Evolutionary conservation across 2,329 filamentous ascomycete species (phyloP).

Genomic region (Fusarium austroafricanum): DNA sequence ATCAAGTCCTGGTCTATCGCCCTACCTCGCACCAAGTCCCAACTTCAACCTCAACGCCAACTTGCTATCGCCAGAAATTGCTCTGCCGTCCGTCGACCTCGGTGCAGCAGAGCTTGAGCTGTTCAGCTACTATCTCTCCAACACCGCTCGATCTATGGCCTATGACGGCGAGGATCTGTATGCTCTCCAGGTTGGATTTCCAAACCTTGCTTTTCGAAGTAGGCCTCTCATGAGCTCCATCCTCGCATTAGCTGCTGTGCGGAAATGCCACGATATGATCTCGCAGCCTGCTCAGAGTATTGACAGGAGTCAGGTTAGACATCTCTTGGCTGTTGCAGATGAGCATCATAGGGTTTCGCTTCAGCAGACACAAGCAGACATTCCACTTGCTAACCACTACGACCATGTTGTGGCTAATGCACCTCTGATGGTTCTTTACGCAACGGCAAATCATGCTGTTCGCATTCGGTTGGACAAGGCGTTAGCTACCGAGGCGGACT

Average conservation of each 20-base stretch:
- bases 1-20: background rate
- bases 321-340: conserved; percentile 49
- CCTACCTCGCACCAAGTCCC: conserved; percentile 8
- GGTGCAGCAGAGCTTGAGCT: conserved; percentile 51
- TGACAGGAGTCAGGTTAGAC: conserved; percentile 11
- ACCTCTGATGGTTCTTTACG: conserved; percentile 57
- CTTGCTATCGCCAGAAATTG: background rate
- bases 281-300: background rate
- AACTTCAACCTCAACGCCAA: background rate
- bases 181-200: conserved; percentile 56
- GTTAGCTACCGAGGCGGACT: conserved; percentile 19
- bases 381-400: conserved; percentile 48
- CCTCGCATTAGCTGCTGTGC: conserved; percentile 55
- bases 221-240: conserved; percentile 56
- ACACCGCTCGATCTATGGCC: conserved; percentile 53
- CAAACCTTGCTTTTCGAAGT: conserved; percentile 55
- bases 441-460: conserved; percentile 52
- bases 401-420: conserved; percentile 46
- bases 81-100: conserved; percentile 13
- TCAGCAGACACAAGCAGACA: conserved; percentile 50
- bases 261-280: conserved; percentile 53
- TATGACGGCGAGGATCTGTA: conserved; percentile 54
- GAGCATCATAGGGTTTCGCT: conserved; percentile 54
- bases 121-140: conserved; percentile 55
- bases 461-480: conserved; percentile 50